phyloP scores from a whole-genome alignment of 2,329 filamentous ascomycete species.

The Cucurbitaria berberidis region DNA sequence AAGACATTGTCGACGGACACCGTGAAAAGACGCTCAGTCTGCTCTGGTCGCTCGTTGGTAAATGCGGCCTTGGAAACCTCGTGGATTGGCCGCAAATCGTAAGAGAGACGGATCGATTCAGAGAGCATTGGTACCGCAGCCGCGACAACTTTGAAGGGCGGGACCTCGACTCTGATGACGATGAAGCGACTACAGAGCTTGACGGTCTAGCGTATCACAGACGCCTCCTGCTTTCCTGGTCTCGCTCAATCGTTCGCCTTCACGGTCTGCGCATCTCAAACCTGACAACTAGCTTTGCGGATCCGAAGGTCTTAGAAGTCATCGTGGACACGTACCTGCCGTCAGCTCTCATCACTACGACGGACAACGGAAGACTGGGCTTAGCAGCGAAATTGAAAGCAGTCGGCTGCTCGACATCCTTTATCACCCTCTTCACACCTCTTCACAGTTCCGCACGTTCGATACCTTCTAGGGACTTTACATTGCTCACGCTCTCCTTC shows the following conservation, averaged over 20 bases:
- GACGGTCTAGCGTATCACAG: conserved; percentile 45
- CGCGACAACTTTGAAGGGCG: conserved; percentile 39
- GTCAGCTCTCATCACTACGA: conserved; percentile 12
- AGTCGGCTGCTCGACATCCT: conserved; percentile 53
- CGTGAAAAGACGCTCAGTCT: conserved; percentile 68
- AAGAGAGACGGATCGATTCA: conserved; percentile 58
- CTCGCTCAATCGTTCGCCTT: conserved; percentile 56
- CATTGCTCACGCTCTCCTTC: conserved; percentile 63
- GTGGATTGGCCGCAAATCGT: conserved; percentile 62
- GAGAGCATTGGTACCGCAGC: conserved; percentile 36
- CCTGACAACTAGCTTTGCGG: conserved; percentile 64
- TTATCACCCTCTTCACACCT: conserved; percentile 53
- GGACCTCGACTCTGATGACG: conserved; percentile 42
- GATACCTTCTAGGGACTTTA: conserved; percentile 62
- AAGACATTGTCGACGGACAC: conserved; percentile 68
- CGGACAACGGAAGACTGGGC: conserved; percentile 8
- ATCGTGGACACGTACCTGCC: conserved; percentile 64
- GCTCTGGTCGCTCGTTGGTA: conserved; percentile 65
- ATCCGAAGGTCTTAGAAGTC: conserved; percentile 59
- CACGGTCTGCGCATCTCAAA: conserved; percentile 58
- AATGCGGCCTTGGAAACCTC: conserved; percentile 60
- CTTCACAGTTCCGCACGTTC: conserved; percentile 32
- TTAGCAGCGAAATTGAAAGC: conserved; percentile 48
- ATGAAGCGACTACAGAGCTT: conserved; percentile 29
- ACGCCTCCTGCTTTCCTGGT: conserved; percentile 63